Base-by-base conservation (phyloP, 225 moss, liverwort and hornwort species). In the Pseudisothecium myosuroides region DNA sequence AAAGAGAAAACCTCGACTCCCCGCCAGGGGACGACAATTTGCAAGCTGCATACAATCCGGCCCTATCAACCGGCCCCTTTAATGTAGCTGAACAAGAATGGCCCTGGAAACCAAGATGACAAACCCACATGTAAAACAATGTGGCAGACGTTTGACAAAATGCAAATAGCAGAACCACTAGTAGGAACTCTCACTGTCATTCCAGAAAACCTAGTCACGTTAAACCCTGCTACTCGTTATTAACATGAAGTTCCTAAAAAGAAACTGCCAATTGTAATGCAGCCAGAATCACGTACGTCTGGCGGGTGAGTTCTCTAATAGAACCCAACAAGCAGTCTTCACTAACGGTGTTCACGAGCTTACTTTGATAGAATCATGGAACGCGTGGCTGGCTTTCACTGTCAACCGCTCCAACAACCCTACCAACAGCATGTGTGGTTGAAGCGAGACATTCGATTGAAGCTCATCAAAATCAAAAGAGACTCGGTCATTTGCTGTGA, bases 311-410 rank as follows among this genome's bases (percentile, higher is more conserved):
- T 65, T 50, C 63, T 76, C 65, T 78, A 65, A 23, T 55, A 65
- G 26, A 52, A 29, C 20, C 76, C 39, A 31, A 52, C 54, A 86
- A 77, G 16, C 37, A 17, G 76, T 62, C 18, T 72, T 73, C n/a
- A 55, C 52, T 23, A 61, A 18, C 73, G 34, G 71, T 80, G 41
- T 54, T 73, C 47, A 73, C 86, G 88, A 82, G 34, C 86, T 93
- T 91, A 98, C 98, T 95, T 96, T 96, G 47, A 97, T 94, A 86
- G 94, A 93, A 71, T 92, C 88, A 72, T 95, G 89, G 64, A 97
- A 89, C 81, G 84, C 73, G 69, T 72, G 43, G 83, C 90, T 90
- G 59, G 95, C 93, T 82, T 93, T 94, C 76, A 95, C 88, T 74
- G 94, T 97, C 90, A 97, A 81, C 65, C 95, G 92, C 87, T 93